Base-by-base conservation (phyloP, 352 stramenopile genomes). In the Phytopythium montanum region DNA sequence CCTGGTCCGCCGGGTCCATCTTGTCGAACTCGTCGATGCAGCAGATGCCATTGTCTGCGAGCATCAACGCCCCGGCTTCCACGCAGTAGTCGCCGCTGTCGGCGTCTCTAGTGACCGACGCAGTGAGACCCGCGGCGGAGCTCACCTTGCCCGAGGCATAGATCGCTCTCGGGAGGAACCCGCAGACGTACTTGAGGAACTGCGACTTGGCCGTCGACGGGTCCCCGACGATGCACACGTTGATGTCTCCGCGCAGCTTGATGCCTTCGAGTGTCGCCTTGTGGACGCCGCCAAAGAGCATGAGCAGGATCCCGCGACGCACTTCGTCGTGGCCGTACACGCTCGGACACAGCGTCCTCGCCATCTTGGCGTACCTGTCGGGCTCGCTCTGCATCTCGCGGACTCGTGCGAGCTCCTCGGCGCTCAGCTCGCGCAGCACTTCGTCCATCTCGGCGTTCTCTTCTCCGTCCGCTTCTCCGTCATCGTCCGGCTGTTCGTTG, bases 11-110 rank as follows among this genome's bases (percentile, higher is more conserved):
- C 58, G 98, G 91, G 42, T 99, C 96, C 97, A 99, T 99, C 75
- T 98, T 98, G 68, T 98, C 94, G 60, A 98, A 99, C 73, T 99
- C 97, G 72, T 99, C 98, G 76, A 99, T 99, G 63, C 94, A 98
- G 73, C 96, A 99, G 75, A 99, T 98, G 12, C 97, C 97, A 45
- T 96, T 97, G 80, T 99, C 98, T 2, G 97, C 97, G 14, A 99
- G 82, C 60, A 99, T 98, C 23, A 99, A 73, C 5, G 98, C 98
- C 50, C 98, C 97, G 44, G 96, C 81, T 38, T 96, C 79, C 18
- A 98, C 79, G 46, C 81, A 93, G 53, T 88, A 94, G 70, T 98
- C 95, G 46, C 88, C 92, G 33, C 90, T 99, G 44, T 95, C 87
- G 41, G 87, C 80, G 66, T 99, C 97, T 48, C 96, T 89, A 10